Base-by-base conservation (phyloP, 1,139 yeast genomes). In the Hyphopichia buzzinii region DNA sequence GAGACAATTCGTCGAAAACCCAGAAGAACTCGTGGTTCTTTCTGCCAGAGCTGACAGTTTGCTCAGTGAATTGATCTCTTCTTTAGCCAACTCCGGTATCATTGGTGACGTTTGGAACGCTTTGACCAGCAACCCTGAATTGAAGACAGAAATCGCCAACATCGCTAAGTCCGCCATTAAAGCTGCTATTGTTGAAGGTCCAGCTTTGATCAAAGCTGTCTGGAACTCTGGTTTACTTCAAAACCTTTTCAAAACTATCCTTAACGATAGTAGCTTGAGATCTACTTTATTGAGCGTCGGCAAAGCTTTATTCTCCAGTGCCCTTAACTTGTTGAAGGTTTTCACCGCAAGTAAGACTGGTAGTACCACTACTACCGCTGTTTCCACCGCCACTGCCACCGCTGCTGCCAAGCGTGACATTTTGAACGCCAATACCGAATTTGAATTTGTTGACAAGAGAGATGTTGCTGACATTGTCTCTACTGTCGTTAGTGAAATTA, bases 161-260 rank as follows among this genome's bases (percentile, higher is more conserved):
- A 56, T 68, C 38, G 51, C 60, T 42, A 59, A 66, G 55, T 39
- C 61, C 29, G 60, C 72, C 31, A 38, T 69, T 39, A 54, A 56
- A 44, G 59, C 64, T 36, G 66, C 67, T 34, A 37, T 69, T 45
- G 67, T 63, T 33, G 63, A 67, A 45, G 76, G 69, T 42, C 72
- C 74, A 38, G 57, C 68, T 39, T 69, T 71, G 50, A 54, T 71
- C 46, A 51, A 55, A 43, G 75, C 74, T 41, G 47, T 71, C 43
- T 69, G 64, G 67, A 55, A 67, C 50, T 69, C 76, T 32, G 75
- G 75, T 43, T 61, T 69, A 46, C 41, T 71, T 38, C 57, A 57
- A 38, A 57, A 57, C 33, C 48, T 69, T 37, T 67, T 67, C 56
- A 52, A 46, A 43, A 56, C 50, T 39, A 46, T 70, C 36, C 44